Conservation (phyloP, 192 early-diverging fungal species). For the Umbelopsis vinacea region DNA sequence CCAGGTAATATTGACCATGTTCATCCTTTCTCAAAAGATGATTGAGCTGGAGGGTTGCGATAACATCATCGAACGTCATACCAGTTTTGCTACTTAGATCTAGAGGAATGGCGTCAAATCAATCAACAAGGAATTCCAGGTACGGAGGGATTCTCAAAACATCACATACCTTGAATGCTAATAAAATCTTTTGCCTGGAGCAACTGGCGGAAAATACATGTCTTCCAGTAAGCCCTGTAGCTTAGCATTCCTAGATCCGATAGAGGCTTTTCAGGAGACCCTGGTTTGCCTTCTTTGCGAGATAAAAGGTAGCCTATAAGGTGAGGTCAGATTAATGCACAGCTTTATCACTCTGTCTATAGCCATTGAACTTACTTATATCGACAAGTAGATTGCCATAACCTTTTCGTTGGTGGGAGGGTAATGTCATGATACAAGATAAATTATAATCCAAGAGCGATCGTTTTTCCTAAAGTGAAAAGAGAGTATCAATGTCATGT, state of each 20-base stretch:
- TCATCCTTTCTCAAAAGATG: conserved; percentile 37
- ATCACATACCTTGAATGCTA: conserved; percentile 40
- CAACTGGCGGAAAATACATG: conserved; percentile 74
- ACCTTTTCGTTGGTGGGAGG: conserved; percentile 84
- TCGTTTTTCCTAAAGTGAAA: conserved; percentile 70
- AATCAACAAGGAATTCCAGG: background rate
- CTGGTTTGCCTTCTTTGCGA: conserved; percentile 72
- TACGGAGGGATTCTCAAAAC: too few relatives aligned
- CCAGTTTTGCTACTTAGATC: conserved; percentile 70
- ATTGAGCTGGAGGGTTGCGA: conserved; percentile 71
- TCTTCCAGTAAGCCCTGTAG: conserved; percentile 88
- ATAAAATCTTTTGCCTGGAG: conserved; percentile 53
- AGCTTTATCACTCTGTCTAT: background rate
- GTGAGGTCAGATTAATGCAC: background rate
- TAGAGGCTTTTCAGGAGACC: conserved; percentile 91
- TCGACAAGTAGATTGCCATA: conserved; percentile 93
- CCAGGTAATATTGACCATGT: conserved; percentile 34
- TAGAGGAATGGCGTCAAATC: background rate
- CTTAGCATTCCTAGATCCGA: conserved; percentile 87
- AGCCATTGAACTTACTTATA: conserved; percentile 63
- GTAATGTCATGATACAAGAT: conserved; percentile 90
- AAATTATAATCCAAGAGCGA: conserved; percentile 85
- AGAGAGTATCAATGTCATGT: background rate
- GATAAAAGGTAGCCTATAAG: conserved; percentile 73
- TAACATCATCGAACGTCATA: conserved; percentile 85